Evolutionary conservation across 345 rosid genomes (phyloP), one percentile per base, ranked within the genome.

Genomic region (Carallia pectinifolia): DNA sequence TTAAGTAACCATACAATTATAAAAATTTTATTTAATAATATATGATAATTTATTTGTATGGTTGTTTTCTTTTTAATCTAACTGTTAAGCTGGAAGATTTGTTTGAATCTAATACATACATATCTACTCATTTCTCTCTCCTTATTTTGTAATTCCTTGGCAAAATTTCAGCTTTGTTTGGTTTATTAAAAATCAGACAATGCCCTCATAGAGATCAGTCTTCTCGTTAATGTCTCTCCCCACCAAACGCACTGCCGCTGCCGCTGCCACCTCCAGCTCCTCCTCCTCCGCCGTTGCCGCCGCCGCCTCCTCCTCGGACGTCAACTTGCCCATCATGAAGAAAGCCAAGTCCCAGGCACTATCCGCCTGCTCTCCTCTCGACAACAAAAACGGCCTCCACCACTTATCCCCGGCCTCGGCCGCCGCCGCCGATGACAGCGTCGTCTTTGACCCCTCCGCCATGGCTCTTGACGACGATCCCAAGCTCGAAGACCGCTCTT

Each of bases 141-240:
- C 60, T 56, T 56, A 56, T 56, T 56, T 19, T 56, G 50, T 44
- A 44, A 10, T 44, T 44, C 12, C 16, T 44, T 44, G 16, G 50
- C 16, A 44, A 44, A 12, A 10, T 16, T 12, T 12, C 16, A 0
- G 1, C 2, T 55, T 23, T 56, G 2, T 23, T 23, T 27, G 15
- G 29, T 9, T 58, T 7, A 13, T 6, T 27, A 5, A 31, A 16
- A 31, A 23, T 6, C 39, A 39, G 61, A 53, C 79, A 66, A 84
- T 81, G 84, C 79, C 73, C 71, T 71, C 78, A 53, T 60, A 66
- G 80, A 71, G 66, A 67, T 71, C 73, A 56, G 65, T 66, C 58
- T 67, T 7, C 44, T 56, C 34, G 81, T 83, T 81, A 70, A 91
- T 91, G 97, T 91, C 93, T 91, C 91, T 82, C 85, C 92, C 97